Base-by-base conservation (phyloP, 768 basidiomycete genomes). In the Amylocystis lapponica region DNA sequence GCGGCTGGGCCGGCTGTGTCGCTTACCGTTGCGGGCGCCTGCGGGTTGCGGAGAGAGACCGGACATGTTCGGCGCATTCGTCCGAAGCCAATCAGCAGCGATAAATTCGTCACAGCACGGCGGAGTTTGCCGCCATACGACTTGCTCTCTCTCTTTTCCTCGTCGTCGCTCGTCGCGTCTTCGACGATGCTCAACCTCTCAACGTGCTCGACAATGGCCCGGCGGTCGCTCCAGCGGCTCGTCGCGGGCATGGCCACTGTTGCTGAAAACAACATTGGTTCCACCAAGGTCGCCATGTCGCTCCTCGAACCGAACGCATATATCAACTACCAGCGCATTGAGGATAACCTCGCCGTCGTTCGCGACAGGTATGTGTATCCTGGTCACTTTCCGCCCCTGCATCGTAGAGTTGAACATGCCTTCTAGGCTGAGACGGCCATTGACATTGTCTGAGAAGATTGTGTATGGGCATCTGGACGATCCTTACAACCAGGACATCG, bases 381-480 rank as follows among this genome's bases (percentile, higher is more conserved):
- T 17, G 11, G 26, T 10, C 35, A 16, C 21, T 16, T 20, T 27
- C 25, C 16, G 33, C 39, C 39, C 23, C 27, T 23, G 33, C 23
- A 6, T 13, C 22, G 39, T 14, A n/a, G n/a, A n/a, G n/a, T n/a
- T n/a, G 6, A 4, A 20, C n/a, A 37, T 14, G 25, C 26, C 22
- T 21, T 37, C 36, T 44, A 95, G 93, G 63, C 72, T 96, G 55
- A 78, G 84, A 57, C 87, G 91, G 27, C 93, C 93, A 32, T 68
- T 96, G 65, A 96, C 94, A 13, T 68, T 95, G 55, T 93, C 94
- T 46, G 94, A 97, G 68, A 96, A 97, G 79, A 86, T 96, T 59
- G 73, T 97, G 30, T 99, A 99, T 65, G 96, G 96, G 45, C 96
- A 99, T 72, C 77, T 98, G 55, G 95, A 97, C 67, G 88, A 97